Evolutionary conservation across 352 stramenopile species (phyloP), one percentile per base, ranked within the genome.

Genomic region (Pythium oligandrum): DNA sequence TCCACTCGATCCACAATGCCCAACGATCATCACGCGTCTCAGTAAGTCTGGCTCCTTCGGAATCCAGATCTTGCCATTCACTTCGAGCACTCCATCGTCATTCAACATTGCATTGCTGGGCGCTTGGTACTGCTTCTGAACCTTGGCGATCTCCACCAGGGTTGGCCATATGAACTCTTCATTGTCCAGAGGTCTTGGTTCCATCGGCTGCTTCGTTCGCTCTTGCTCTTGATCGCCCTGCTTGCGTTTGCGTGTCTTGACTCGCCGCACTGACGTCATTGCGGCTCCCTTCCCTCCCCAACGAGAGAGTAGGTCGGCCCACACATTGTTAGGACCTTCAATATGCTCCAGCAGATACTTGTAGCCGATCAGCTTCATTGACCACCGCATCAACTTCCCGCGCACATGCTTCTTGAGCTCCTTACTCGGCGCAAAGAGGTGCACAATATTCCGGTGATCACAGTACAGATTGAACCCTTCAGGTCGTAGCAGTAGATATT

Each of bases 401-500:
- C 33, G 36, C 55, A 59, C 47, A 33, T 64, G 57, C 34, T 55
- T 55, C 44, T 52, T 64, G 33, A 64, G 17, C 30, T 55, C 44
- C 32, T 50, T 51, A 30, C n/a, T 38, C 3, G 57, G 57, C 12
- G 53, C 51, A 33, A 64, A 56, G 3, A 59, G 8, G 34, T 63
- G 35, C 17, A 59, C 37, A n/a, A 59, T 51, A 12, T 64, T 64
- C 1, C 50, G 34, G 17, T 63, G 49, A 42, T 69, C 52, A 26
- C 56, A 69, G 38, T 66, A 69, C 10, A 65, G 32, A 33, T 51
- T 43, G 44, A 66, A 70, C 10, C 47, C 44, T 43, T 64, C 37
- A 8, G 38, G 59, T 34, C 53, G 8, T 4, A 64, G 40, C 4
- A 71, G 53, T 31, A 67, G 43, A 44, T 61, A 57, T 31, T 67